These are phyloP conservation scores for Lindgomyces ingoldianus DNA, from an alignment of 495 filamentous ascomycete genomes.

Conservation along the genomic window DNA sequence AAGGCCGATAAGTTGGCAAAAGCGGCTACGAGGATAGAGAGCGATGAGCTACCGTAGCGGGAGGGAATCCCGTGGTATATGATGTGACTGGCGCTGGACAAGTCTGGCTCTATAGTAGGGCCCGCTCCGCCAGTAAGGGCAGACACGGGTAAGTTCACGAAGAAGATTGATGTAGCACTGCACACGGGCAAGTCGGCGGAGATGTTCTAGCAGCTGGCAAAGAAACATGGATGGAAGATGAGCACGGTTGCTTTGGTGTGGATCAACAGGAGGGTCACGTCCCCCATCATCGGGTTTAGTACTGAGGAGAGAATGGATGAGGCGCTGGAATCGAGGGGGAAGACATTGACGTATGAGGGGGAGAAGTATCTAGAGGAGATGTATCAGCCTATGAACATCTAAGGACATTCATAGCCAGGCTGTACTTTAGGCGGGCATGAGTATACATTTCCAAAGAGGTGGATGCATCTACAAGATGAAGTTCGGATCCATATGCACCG, in stretches of 20 bases:
- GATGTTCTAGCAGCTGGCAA: slow-evolving; percentile 44
- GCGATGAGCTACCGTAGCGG: too few species aligned
- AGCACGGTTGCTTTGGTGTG: slow-evolving; percentile 42
- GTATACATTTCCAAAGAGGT: not conserved
- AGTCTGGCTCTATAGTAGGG: too few species aligned
- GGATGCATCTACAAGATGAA: not conserved
- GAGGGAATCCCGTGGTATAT: too few species aligned
- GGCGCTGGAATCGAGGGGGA: slow-evolving; percentile 36
- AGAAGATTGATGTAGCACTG: slow-evolving; percentile 30
- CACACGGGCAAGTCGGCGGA: slow-evolving; percentile 39
- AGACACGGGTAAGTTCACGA: too few species aligned
- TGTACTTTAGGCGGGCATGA: not conserved
- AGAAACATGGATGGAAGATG: slow-evolving; percentile 48
- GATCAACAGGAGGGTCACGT: slow-evolving; percentile 43
- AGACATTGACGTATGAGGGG: slow-evolving; percentile 38
- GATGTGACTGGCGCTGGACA: too few species aligned
- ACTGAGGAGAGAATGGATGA: slow-evolving; percentile 37
- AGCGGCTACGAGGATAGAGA: too few species aligned
- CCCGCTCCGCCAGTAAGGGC: slow-evolving; percentile 44
- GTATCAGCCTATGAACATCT: slow-evolving; percentile 31
- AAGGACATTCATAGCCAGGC: slow-evolving; percentile 31
- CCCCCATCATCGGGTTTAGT: slow-evolving; percentile 47
- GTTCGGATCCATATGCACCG: too few species aligned
- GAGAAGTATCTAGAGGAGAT: slow-evolving; percentile 42
- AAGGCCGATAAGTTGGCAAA: too few species aligned